Evolutionary conservation across 2,329 filamentous ascomycete genomes (phyloP).

Genomic region (Fusarium sp.): DNA sequence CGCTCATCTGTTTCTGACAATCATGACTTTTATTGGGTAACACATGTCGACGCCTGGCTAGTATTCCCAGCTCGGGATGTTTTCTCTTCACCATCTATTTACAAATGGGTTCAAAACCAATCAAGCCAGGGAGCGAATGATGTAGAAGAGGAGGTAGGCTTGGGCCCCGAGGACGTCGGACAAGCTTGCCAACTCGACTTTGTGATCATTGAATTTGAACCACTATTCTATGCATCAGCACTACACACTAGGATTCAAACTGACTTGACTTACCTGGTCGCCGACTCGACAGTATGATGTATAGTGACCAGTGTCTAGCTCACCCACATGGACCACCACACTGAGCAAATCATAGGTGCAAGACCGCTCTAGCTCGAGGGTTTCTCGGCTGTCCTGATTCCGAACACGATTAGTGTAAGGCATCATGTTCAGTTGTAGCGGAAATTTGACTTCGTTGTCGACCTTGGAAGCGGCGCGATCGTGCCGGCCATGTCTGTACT

Average conservation of each 20-base stretch:
- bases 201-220: slow-evolving; percentile 97
- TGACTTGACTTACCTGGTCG: slow-evolving; percentile 63
- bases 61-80: neutral
- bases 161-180: slow-evolving; percentile 87
- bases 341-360: slow-evolving; percentile 89
- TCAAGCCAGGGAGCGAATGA: slow-evolving; percentile 70
- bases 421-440: slow-evolving; percentile 86
- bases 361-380: slow-evolving; percentile 68
- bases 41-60: slow-evolving; percentile 25
- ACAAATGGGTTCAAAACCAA: neutral
- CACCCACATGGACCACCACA: slow-evolving; percentile 92
- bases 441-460: slow-evolving; percentile 86
- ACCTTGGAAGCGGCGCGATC: slow-evolving; percentile 85
- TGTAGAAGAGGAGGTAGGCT: slow-evolving; percentile 92
- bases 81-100: neutral
- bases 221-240: slow-evolving; percentile 65
- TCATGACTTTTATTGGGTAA: neutral
- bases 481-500: slow-evolving; percentile 73
- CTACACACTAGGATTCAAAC: neutral
- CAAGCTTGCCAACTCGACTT: slow-evolving; percentile 84
- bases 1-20: slow-evolving; percentile 12
- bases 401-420: slow-evolving; percentile 82
- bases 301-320: slow-evolving; percentile 93
- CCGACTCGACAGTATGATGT: slow-evolving; percentile 88
- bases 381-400: slow-evolving; percentile 61